These are phyloP conservation scores for Tetracentron sinense DNA, from an alignment of 164 flowering plant genomes.

Conservation along the genomic window DNA sequence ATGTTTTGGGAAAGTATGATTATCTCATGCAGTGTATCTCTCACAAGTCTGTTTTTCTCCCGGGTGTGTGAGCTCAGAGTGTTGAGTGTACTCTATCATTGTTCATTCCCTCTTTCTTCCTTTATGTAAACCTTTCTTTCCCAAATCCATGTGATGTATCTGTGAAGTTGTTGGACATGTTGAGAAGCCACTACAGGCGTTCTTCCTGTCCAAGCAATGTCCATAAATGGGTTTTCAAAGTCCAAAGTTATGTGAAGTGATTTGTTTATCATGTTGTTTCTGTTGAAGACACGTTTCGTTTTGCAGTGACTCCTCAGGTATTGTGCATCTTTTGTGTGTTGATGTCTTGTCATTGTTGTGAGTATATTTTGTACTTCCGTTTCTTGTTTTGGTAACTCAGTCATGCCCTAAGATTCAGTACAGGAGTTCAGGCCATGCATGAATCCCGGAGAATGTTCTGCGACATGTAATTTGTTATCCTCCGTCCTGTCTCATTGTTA, in stretches of 20 bases:
- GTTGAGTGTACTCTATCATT: slow-evolving; percentile 7
- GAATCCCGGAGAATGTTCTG: slow-evolving; percentile 10
- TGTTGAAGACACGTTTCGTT: slow-evolving; percentile 23
- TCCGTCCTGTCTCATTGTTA: slow-evolving; percentile 1
- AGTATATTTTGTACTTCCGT: slow-evolving; percentile 1
- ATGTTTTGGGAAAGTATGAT: slow-evolving; percentile 4
- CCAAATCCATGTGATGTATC: slow-evolving; percentile 17
- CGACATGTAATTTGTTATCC: not conserved
- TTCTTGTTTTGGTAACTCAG: slow-evolving; percentile 1
- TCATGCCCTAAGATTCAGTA: not conserved
- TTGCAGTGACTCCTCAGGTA: slow-evolving; percentile 30
- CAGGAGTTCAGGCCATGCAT: slow-evolving; percentile 6
- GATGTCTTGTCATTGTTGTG: slow-evolving; percentile 11
- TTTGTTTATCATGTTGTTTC: slow-evolving; percentile 32
- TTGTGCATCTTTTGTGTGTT: slow-evolving; percentile 16
- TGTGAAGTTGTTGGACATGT: slow-evolving; percentile 27
- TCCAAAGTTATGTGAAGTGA: slow-evolving; percentile 31
- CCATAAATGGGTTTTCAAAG: slow-evolving; percentile 25
- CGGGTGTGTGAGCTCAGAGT: slow-evolving; percentile 17
- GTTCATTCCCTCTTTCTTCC: slow-evolving; percentile 12
- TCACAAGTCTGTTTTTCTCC: slow-evolving; percentile 15
- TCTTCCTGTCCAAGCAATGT: slow-evolving; percentile 24
- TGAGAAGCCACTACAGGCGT: slow-evolving; percentile 22
- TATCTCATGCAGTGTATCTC: slow-evolving; percentile 1
- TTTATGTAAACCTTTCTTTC: slow-evolving; percentile 13